phyloP scores from a whole-genome alignment of 106 monocot species.

The Acorus calamus region DNA sequence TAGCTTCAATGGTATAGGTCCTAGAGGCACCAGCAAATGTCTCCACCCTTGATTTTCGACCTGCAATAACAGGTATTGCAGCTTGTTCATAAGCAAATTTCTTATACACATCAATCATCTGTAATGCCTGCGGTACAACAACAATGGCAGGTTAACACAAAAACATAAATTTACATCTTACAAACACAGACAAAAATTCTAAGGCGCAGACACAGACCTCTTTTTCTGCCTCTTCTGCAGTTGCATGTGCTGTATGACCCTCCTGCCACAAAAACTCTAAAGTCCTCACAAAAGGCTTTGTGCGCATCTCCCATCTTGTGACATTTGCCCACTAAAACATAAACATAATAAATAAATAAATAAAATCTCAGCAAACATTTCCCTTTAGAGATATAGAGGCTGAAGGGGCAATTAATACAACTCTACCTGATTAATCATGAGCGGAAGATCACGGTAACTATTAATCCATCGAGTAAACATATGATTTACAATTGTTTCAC shows the following conservation, averaged over 20 bases:
- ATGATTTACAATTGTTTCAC: conserved; percentile 98
- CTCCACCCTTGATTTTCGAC: conserved; percentile 80
- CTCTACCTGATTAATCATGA: conserved; percentile 90
- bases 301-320: conserved; percentile 99
- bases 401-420: neutral
- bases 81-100: conserved; percentile 96
- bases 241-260: conserved; percentile 98
- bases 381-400: neutral
- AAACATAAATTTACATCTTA: conserved; percentile 1
- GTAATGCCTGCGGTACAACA: conserved; percentile 67
- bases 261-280: conserved; percentile 99
- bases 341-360: neutral
- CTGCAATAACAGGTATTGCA: conserved; percentile 95
- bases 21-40: conserved; percentile 92
- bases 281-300: conserved; percentile 97
- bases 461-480: conserved; percentile 99
- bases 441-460: conserved; percentile 95
- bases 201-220: conserved; percentile 37
- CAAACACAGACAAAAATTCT: neutral
- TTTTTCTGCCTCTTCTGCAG: conserved; percentile 84
- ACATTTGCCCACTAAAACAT: conserved; percentile 88
- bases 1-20: conserved; percentile 98
- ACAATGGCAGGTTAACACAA: conserved; percentile 24
- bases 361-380: neutral
- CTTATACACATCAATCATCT: conserved; percentile 92